Base-by-base conservation (phyloP, 495 filamentous ascomycete species). In the Penicillium ochrochloron region DNA sequence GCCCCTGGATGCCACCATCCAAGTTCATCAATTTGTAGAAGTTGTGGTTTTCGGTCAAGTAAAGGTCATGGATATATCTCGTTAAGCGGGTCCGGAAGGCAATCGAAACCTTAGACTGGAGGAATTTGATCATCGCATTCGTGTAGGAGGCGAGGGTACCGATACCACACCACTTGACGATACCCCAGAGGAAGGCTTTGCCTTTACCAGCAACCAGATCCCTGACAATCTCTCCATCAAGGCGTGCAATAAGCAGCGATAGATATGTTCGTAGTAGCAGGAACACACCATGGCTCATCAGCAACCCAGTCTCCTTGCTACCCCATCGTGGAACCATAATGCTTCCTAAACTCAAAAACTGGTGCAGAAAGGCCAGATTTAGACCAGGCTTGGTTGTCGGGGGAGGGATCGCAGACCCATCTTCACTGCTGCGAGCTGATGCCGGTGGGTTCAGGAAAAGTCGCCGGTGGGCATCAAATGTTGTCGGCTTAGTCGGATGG, bases 261-360 rank as follows among this genome's bases (percentile, higher is more conserved):
- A 99, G 86, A 73, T 98, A 99, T 59, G 96, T 99, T 66, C 96
- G 83, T 33, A 97, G 78, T 76, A 98, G 86, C 58, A 85, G 76
- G 64, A 85, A 85, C 12, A 83, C 61, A 15, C 83, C 83, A 63
- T 97, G 96, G 66, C 92, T 91, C 66, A 96, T 76, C 46, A 99
- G 80, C 61, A 99, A 75, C 3, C 92, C 94, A 2, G 93, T 93
- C 80, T 98, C 96, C 74, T 98, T 98, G 77, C 92, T 94, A 29
- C 87, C 88, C 92, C 93, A 97, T 67, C 94, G 80, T 10, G 96
- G 96, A 63, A 98, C 90, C 94, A 97, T 97, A 68, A 99, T 98
- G 77, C 90, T 97, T 71, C 97, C 83, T 51, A 99, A 81, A 70
- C 93, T 96, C 51, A 97, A 83, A 68, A 98, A 96, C 77, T 99